phyloP scores from a whole-genome alignment of 805 yeast genomes.

The Ogataea chonburiensis region DNA sequence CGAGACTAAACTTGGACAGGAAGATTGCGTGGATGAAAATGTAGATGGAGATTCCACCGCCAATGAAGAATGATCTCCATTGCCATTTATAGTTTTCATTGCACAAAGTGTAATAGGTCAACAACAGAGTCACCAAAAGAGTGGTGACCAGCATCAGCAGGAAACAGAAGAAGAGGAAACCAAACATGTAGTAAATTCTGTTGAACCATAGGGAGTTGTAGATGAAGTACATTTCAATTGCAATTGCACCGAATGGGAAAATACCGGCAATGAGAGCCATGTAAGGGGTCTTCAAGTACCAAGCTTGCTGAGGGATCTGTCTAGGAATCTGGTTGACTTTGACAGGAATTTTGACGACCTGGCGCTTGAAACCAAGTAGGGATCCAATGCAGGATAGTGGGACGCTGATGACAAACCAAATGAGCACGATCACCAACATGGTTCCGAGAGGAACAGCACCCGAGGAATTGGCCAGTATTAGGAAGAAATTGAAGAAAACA shows the following conservation, averaged over 20 bases:
- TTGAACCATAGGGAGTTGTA: constrained; percentile 91
- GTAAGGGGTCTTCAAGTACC: constrained; percentile 69
- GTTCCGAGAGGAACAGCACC: constrained; percentile 96
- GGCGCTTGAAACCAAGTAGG: constrained; percentile 65
- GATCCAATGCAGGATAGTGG: constrained; percentile 89
- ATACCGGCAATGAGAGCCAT: constrained; percentile 78
- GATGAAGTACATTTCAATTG: constrained; percentile 92
- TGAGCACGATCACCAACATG: constrained; percentile 70
- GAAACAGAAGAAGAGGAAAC: constrained; percentile 87
- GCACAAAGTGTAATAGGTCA: constrained; percentile 81
- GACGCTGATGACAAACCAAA: constrained; percentile 84
- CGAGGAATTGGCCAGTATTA: constrained; percentile 74
- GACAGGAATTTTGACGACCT: constrained; percentile 53
- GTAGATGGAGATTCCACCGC: constrained; percentile 87
- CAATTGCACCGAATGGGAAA: constrained; percentile 92
- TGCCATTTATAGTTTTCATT: constrained; percentile 96
- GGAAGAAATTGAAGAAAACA: constrained; percentile 73
- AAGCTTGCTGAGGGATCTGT: constrained; percentile 90
- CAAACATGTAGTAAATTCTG: constrained; percentile 95
- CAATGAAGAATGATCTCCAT: constrained; percentile 84
- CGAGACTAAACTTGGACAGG: constrained; percentile 66
- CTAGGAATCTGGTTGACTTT: constrained; percentile 94
- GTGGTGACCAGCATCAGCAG: constrained; percentile 81
- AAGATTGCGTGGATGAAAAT: constrained; percentile 80
- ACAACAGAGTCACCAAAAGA: constrained; percentile 71